phyloP scores from a whole-genome alignment of 2,329 filamentous ascomycete genomes.

The Colletotrichum sp. region DNA sequence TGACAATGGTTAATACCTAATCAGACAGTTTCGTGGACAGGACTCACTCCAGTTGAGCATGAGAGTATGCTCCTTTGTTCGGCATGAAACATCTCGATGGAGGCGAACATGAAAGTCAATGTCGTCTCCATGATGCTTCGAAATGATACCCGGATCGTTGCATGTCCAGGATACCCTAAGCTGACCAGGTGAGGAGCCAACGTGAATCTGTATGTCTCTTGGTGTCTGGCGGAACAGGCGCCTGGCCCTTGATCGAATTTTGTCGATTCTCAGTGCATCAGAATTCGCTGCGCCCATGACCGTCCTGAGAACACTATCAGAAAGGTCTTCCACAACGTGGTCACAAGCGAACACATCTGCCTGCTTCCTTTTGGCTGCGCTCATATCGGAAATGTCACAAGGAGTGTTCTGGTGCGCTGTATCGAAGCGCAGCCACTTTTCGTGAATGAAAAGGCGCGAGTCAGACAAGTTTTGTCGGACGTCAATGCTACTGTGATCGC shows the following conservation, averaged over 20 bases:
- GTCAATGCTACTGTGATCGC: background rate
- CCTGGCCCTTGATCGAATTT: background rate
- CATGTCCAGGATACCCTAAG: background rate
- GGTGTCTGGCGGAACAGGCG: background rate
- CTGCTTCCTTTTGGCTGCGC: background rate
- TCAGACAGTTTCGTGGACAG: background rate
- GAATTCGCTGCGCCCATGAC: too few relatives aligned
- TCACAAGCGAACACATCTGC: background rate
- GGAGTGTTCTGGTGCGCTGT: background rate
- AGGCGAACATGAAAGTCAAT: background rate
- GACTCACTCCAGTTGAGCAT: background rate
- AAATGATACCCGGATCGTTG: background rate
- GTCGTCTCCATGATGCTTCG: background rate
- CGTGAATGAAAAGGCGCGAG: background rate
- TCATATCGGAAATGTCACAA: background rate
- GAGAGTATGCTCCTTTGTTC: background rate
- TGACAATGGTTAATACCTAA: too few relatives aligned
- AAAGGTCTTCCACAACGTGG: background rate
- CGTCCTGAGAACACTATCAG: background rate
- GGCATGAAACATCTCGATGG: background rate
- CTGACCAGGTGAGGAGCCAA: background rate
- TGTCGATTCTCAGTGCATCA: too few relatives aligned
- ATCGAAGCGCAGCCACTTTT: background rate
- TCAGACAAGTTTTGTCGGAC: background rate
- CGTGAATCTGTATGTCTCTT: background rate